These are phyloP conservation scores for Arthrocladium fulminans DNA, from an alignment of 2,329 filamentous ascomycete species.

Conservation along the genomic window DNA sequence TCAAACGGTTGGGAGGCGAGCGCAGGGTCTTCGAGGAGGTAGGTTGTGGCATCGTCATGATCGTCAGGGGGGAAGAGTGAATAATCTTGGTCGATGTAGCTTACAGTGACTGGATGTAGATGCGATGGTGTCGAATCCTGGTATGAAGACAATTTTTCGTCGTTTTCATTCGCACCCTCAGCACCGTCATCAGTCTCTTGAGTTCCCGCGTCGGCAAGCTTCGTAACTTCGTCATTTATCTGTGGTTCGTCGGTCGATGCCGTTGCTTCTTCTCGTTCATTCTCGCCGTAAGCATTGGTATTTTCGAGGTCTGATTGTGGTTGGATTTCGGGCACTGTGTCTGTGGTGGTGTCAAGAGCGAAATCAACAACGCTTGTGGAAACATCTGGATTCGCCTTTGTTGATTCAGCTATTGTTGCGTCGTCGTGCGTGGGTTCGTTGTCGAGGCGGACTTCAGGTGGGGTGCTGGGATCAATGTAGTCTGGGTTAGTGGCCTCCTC, in stretches of 20 bases:
- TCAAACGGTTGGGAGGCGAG: conserved; percentile 45
- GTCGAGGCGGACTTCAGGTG: neutral
- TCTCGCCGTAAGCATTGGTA: neutral
- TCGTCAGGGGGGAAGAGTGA: conserved; percentile 50
- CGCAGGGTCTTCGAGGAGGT: conserved; percentile 48
- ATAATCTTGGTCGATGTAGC: conserved; percentile 49
- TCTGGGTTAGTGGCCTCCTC: conserved; percentile 7
- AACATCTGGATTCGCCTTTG: neutral
- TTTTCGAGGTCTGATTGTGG: neutral
- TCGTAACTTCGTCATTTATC: neutral
- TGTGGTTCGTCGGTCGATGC: neutral
- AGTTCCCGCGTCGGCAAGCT: neutral
- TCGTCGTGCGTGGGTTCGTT: neutral
- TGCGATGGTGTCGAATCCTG: neutral
- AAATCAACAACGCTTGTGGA: neutral
- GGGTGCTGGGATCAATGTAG: neutral
- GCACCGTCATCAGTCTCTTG: neutral
- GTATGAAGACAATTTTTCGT: neutral
- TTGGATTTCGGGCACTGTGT: neutral
- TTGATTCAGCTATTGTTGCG: neutral
- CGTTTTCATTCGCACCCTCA: neutral
- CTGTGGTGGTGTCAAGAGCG: neutral
- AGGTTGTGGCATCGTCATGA: conserved; percentile 45
- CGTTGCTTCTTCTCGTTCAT: neutral
- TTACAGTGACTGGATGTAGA: conserved; percentile 43